Percentiles rank a stretch among this genome's conserved stretches.
Evolutionary conservation across 2,329 filamentous ascomycete genomes (phyloP).

Genomic region (Colletotrichum orbiculare): DNA sequence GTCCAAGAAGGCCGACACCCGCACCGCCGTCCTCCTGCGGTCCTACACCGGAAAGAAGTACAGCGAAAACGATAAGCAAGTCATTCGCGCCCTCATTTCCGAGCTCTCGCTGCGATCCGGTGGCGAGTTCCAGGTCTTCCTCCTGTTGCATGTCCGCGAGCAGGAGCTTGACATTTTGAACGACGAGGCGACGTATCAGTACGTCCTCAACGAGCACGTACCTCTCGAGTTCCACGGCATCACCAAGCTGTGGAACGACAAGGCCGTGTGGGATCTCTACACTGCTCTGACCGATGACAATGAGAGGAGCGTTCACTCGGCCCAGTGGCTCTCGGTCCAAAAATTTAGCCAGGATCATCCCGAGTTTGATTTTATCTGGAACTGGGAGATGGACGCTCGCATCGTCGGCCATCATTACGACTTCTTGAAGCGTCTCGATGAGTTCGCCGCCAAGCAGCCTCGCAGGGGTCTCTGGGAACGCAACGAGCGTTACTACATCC

Average conservation of each 20-base stretch:
- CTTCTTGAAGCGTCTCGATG: conserved; percentile 72
- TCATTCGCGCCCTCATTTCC: conserved; percentile 81
- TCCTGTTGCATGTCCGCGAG: conserved; percentile 83
- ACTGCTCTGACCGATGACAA: conserved; percentile 74
- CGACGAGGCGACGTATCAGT: conserved; percentile 67
- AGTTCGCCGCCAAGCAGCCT: conserved; percentile 75
- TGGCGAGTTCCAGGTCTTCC: conserved; percentile 83
- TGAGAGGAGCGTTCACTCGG: conserved; percentile 64
- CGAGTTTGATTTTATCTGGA: conserved; percentile 86
- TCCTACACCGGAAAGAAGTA: conserved; percentile 81
- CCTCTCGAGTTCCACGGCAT: conserved; percentile 78
- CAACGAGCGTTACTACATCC: conserved; percentile 78
- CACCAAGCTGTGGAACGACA: conserved; percentile 79
- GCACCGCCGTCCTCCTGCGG: conserved; percentile 81
- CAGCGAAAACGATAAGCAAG: conserved; percentile 81
- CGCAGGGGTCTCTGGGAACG: conserved; percentile 80
- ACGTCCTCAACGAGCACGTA: conserved; percentile 70
- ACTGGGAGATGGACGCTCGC: conserved; percentile 87
- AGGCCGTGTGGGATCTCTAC: conserved; percentile 81
- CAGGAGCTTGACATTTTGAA: conserved; percentile 67
- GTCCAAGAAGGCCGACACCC: conserved; percentile 39
- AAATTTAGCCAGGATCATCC: conserved; percentile 81
- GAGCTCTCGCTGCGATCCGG: conserved; percentile 81
- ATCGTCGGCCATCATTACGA: conserved; percentile 87
- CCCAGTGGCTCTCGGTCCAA: conserved; percentile 79